Base-by-base conservation (phyloP, 2,329 filamentous ascomycete species). In the Penicillium sclerotiorum region DNA sequence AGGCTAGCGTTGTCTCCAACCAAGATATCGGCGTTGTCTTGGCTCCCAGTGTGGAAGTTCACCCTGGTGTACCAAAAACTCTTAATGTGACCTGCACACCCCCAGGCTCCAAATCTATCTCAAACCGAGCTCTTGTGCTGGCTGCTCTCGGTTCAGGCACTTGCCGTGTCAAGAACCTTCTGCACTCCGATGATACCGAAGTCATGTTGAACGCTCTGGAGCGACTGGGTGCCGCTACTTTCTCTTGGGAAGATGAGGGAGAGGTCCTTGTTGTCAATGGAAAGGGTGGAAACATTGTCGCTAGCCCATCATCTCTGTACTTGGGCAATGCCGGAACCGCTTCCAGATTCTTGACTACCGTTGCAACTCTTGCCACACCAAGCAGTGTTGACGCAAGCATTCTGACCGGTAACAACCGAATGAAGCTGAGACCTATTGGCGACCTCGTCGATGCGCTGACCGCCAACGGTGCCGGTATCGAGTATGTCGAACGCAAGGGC, bases 321-420 rank as follows among this genome's bases (percentile, higher is more conserved):
- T 84, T 99, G 39, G 94, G 95, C 44, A 99, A 99, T 67, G 94
- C 94, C 21, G 94, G 94, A 50, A 99, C 94, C 2, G 94, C 94
- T 1, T 96, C 94, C 39, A 86, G 94, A 57, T 99, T 99, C 75
- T 75, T 99, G 56, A 96, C 94, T 1, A 95, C 90, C 0, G 91
- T 97, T 20, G 87, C 90, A 11, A 88, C 92, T 8, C 82, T 99
- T 23, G 94, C 92, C 61, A 80, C 84, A 28, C 81, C 90, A 1
- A 73, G 72, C 27, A 76, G 77, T 12, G 80, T 83, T 12, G 78
- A 80, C 15, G 86, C 86, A 3, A 96, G 89, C 4, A 75, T 96
- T 25, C 78, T 99, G 30, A 99, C 94, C 1, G 94, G 94, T 37
- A 99, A 99, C 71, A 86, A 89, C 8, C 85, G 94, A 45, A 99